These are phyloP conservation scores for Odonthalia washingtoniensis DNA, from an alignment of 31 red algal species.

Conservation along the genomic window DNA sequence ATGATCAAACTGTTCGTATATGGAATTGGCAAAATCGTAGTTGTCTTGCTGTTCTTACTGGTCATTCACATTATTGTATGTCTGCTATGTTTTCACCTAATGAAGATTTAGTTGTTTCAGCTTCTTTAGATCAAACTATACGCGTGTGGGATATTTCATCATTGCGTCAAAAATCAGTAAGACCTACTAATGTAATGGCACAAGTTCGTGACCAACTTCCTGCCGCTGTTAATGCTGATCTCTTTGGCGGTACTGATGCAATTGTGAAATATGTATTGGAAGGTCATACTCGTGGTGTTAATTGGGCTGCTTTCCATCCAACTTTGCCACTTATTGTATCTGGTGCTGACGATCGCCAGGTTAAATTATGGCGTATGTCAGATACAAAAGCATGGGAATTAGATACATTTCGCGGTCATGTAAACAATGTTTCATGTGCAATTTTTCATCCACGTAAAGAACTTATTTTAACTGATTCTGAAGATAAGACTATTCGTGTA, in stretches of 20 bases:
- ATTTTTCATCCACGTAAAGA: conserved; percentile 96
- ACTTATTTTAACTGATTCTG: conserved; percentile 88
- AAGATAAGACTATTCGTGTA: conserved; percentile 97
- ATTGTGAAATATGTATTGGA: conserved; percentile 95
- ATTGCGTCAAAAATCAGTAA: conserved; percentile 84
- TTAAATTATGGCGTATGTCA: conserved; percentile 96
- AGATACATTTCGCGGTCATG: conserved; percentile 94
- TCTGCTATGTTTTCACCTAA: conserved; percentile 90
- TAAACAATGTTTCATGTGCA: conserved; percentile 98
- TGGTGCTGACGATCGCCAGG: conserved; percentile 95
- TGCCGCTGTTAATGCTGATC: conserved; percentile 86
- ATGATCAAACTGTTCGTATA: conserved; percentile 98
- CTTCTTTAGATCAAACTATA: conserved; percentile 95
- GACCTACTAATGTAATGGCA: conserved; percentile 71
- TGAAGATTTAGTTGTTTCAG: conserved; percentile 95
- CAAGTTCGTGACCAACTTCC: conserved; percentile 79
- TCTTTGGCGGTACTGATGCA: conserved; percentile 89
- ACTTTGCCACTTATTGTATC: conserved; percentile 94
- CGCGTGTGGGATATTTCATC: conserved; percentile 98
- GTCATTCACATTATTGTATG: conserved; percentile 99
- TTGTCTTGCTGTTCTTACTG: conserved; percentile 94
- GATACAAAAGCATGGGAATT: conserved; percentile 97
- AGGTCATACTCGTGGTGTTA: conserved; percentile 95
- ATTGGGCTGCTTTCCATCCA: conserved; percentile 98
- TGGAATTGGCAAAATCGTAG: conserved; percentile 99